Evolutionary conservation across 768 basidiomycete species (phyloP).

Genomic region (Serendipita sp.): DNA sequence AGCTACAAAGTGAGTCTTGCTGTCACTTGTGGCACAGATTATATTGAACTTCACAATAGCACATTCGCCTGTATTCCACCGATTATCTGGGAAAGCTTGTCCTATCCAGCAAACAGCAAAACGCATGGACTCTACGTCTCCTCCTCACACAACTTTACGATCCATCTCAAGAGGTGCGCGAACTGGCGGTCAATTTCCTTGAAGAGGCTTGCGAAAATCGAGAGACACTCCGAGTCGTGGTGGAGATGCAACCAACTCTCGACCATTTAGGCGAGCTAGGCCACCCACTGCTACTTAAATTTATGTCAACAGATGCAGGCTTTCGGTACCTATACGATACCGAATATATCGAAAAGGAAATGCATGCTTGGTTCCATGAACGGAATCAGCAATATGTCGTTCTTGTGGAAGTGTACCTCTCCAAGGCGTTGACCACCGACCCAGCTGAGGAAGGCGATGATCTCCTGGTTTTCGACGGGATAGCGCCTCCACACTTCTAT

Average conservation of each 20-base stretch:
- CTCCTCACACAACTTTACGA: slow-evolving; percentile 95
- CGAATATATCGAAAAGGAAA: slow-evolving; percentile 84
- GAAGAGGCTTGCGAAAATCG: slow-evolving; percentile 79
- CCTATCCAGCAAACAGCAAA: slow-evolving; percentile 42
- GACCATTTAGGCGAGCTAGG: slow-evolving; percentile 92
- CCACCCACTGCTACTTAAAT: slow-evolving; percentile 76
- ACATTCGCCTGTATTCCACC: slow-evolving; percentile 78
- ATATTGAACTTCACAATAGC: slow-evolving; percentile 28
- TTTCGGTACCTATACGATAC: slow-evolving; percentile 85
- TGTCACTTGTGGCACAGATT: background rate
- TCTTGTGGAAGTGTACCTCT: slow-evolving; percentile 82
- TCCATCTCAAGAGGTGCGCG: slow-evolving; percentile 75
- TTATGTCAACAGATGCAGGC: slow-evolving; percentile 86
- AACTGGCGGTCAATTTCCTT: slow-evolving; percentile 75
- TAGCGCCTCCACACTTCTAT: slow-evolving; percentile 90
- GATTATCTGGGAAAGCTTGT: slow-evolving; percentile 72
- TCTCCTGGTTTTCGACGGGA: slow-evolving; percentile 59
- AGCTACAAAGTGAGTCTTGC: slow-evolving; percentile 52
- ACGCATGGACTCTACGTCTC: slow-evolving; percentile 79
- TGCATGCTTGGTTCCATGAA: slow-evolving; percentile 93
- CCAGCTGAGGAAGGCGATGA: slow-evolving; percentile 53
- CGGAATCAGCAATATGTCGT: slow-evolving; percentile 88
- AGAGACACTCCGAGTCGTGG: slow-evolving; percentile 74
- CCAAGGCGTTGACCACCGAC: slow-evolving; percentile 50
- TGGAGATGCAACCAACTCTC: slow-evolving; percentile 86